phyloP scores from a whole-genome alignment of 2,329 filamentous ascomycete genomes.

The Xylaria sp. region DNA sequence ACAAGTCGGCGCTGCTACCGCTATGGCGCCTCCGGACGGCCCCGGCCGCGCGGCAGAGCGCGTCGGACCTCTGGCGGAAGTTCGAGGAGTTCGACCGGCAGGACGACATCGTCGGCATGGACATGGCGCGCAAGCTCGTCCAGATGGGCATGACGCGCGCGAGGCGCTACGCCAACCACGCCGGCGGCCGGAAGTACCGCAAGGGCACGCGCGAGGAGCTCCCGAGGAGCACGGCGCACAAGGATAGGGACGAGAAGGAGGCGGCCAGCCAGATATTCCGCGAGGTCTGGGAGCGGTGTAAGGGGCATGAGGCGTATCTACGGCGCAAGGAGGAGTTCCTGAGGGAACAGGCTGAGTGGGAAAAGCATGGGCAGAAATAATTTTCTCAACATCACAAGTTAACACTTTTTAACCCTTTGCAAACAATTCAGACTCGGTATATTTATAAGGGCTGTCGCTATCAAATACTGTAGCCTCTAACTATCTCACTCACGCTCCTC shows the following conservation, averaged over 20 bases:
- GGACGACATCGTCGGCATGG: conserved; percentile 64
- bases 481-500: too few relatives aligned
- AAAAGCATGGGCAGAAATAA: conserved; percentile 16
- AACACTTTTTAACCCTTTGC: too few relatives aligned
- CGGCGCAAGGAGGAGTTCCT: conserved; percentile 49
- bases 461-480: too few relatives aligned
- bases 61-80: conserved; percentile 48
- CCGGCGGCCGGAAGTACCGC: conserved; percentile 58
- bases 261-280: conserved; percentile 52
- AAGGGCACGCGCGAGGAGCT: conserved; percentile 46
- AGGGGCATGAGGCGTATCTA: conserved; percentile 46
- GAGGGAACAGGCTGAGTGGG: conserved; percentile 42
- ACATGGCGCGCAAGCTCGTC: conserved; percentile 66
- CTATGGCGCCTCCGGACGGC: conserved; percentile 62
- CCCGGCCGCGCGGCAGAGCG: conserved; percentile 53
- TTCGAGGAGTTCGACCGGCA: conserved; percentile 56
- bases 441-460: too few relatives aligned
- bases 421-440: too few relatives aligned
- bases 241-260: conserved; percentile 52
- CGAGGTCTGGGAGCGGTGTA: conserved; percentile 51
- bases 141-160: conserved; percentile 69
- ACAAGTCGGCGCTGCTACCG: conserved; percentile 62
- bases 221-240: conserved; percentile 47
- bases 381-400: too few relatives aligned
- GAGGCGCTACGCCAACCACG: conserved; percentile 60